Percentiles rank a stretch among this genome's conserved stretches.
Evolutionary conservation across 192 early-diverging fungal species (phyloP).

Genomic region (Coemansia sp.): DNA sequence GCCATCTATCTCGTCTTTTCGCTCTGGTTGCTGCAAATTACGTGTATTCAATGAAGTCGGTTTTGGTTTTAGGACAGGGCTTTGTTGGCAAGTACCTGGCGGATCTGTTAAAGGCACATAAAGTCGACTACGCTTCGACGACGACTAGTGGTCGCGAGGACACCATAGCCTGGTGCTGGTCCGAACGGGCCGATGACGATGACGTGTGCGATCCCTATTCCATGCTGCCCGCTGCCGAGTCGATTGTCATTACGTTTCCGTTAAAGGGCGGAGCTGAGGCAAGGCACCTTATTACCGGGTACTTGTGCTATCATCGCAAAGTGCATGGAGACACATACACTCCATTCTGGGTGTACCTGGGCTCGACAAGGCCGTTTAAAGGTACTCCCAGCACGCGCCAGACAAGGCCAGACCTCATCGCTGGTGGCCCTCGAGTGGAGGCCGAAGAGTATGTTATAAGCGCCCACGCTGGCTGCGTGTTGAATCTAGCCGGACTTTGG

Average conservation of each 20-base stretch:
- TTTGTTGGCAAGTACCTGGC: constrained; percentile 43
- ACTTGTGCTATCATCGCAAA: constrained; percentile 5
- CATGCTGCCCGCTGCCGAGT: constrained; percentile 21
- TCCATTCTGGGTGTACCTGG: constrained; percentile 40
- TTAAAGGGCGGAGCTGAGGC: constrained; percentile 19
- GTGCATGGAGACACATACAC: neutral
- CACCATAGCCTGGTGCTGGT: constrained; percentile 33
- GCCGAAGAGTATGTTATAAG: constrained; percentile 32
- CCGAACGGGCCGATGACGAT: neutral
- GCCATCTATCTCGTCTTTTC: too few species aligned
- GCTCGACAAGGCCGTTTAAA: constrained; percentile 43
- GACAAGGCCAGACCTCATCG: constrained; percentile 14
- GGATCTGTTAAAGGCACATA: neutral
- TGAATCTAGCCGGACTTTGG: constrained; percentile 50
- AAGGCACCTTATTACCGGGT: constrained; percentile 14
- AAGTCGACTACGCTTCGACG: constrained; percentile 16
- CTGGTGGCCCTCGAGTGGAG: constrained; percentile 27
- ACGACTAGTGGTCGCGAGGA: constrained; percentile 39
- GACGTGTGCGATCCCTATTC: neutral
- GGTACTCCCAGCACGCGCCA: constrained; percentile 33
- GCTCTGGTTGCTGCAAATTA: too few species aligned
- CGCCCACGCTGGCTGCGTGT: constrained; percentile 19
- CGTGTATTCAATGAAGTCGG: constrained; percentile 9
- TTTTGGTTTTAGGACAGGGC: constrained; percentile 41
- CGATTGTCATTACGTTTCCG: constrained; percentile 41